Percentiles rank a stretch among this genome's conserved stretches.
These are phyloP conservation scores for Hibiscus syriacus DNA, from an alignment of 345 rosid species.

Conservation along the genomic window DNA sequence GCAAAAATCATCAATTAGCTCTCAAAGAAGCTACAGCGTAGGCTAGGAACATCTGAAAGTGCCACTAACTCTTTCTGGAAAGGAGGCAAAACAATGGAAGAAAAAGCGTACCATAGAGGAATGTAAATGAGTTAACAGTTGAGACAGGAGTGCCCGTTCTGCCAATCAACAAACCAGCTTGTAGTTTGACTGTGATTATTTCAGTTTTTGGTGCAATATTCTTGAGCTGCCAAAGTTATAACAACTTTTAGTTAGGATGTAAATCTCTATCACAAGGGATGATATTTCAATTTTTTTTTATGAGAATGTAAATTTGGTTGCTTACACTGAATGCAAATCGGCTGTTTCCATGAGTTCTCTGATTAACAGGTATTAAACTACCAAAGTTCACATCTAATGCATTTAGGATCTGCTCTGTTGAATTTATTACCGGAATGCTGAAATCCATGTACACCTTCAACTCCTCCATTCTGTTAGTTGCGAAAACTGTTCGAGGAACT, in stretches of 20 bases:
- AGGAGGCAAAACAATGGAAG: neutral
- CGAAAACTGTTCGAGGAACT: slow-evolving; percentile 35
- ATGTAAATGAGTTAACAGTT: slow-evolving; percentile 25
- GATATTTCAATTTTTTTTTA: neutral
- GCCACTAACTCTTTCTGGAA: neutral
- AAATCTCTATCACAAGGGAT: neutral
- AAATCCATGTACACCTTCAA: slow-evolving; percentile 40
- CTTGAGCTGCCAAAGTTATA: slow-evolving; percentile 31
- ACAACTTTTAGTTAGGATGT: neutral
- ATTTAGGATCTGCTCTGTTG: slow-evolving; percentile 37
- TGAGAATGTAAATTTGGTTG: neutral
- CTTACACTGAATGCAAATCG: slow-evolving; percentile 37
- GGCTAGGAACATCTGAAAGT: neutral
- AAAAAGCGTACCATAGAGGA: slow-evolving; percentile 38
- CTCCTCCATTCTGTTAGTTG: slow-evolving; percentile 33
- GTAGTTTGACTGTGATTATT: slow-evolving; percentile 33
- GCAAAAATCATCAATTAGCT: slow-evolving; percentile 13
- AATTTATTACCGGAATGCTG: slow-evolving; percentile 36
- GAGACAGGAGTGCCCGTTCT: slow-evolving; percentile 36
- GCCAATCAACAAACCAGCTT: slow-evolving; percentile 27
- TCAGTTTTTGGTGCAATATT: slow-evolving; percentile 25
- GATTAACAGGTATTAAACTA: slow-evolving; percentile 18
- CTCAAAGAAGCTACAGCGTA: neutral
- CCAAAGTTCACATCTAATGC: slow-evolving; percentile 29
- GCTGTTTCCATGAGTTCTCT: slow-evolving; percentile 30